Evolutionary conservation across 331 rosid genomes (phyloP).

Genomic region (Pyracantha coccinea): DNA sequence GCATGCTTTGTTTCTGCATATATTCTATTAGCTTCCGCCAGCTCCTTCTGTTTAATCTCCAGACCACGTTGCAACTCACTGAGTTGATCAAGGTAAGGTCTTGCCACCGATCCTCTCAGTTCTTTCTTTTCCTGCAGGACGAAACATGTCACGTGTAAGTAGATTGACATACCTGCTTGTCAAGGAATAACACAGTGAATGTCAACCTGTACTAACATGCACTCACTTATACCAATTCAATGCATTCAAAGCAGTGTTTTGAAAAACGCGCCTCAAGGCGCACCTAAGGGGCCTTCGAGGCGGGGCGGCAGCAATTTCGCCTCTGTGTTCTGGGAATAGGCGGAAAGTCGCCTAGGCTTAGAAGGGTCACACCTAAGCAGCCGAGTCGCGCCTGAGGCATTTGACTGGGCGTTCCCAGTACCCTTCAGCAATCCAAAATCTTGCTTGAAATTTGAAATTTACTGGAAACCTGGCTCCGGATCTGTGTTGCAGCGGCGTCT

Average conservation of each 20-base stretch:
- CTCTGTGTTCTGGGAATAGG: too few relatives aligned
- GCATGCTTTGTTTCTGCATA: conserved; percentile 66
- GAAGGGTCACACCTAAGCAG: too few relatives aligned
- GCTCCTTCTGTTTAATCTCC: conserved; percentile 67
- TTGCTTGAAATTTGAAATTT: too few relatives aligned
- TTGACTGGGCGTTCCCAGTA: too few relatives aligned
- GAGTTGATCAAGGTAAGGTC: conserved; percentile 57
- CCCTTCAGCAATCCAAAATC: too few relatives aligned
- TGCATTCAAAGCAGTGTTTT: not conserved
- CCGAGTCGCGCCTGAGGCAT: too few relatives aligned
- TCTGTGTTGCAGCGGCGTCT: too few relatives aligned
- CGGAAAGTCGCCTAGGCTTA: too few relatives aligned
- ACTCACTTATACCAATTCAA: not conserved
- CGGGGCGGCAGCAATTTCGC: not conserved
- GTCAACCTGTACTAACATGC: not conserved
- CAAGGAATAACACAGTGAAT: not conserved
- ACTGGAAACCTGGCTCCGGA: too few relatives aligned
- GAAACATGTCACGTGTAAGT: not conserved
- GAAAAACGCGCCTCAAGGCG: not conserved
- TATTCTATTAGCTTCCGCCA: conserved; percentile 45
- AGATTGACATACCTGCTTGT: not conserved
- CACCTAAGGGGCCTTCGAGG: not conserved
- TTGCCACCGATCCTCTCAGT: conserved; percentile 51
- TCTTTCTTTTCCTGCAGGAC: conserved; percentile 62
- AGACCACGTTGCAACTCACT: conserved; percentile 46